These are phyloP conservation scores for Tolypocladium endophyticum DNA, from an alignment of 2,329 filamentous ascomycete genomes.

Conservation along the genomic window DNA sequence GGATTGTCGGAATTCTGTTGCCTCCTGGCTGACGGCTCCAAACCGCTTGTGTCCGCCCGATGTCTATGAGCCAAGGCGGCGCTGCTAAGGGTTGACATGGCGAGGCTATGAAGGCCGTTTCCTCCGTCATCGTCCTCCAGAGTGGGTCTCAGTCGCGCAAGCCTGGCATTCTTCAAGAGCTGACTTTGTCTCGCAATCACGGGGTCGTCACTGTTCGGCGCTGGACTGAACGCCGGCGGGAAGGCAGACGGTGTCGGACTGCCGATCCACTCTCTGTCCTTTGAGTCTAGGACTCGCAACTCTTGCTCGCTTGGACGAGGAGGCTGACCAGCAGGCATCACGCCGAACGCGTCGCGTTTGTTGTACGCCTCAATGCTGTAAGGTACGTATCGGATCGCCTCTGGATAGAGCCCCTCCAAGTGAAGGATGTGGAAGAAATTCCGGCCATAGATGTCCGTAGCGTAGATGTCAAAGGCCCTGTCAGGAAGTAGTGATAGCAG, in stretches of 20 bases:
- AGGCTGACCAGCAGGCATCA: constrained; percentile 9
- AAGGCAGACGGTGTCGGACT: constrained; percentile 2
- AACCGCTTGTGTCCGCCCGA: constrained; percentile 8
- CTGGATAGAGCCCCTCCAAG: constrained; percentile 8
- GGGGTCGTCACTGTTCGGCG: constrained; percentile 1
- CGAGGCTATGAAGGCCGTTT: constrained; percentile 49
- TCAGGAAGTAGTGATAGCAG: constrained; percentile 13
- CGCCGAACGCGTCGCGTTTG: constrained; percentile 39
- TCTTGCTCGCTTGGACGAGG: neutral
- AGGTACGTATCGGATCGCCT: constrained; percentile 21
- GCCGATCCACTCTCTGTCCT: neutral
- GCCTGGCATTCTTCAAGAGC: constrained; percentile 11
- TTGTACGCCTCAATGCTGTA: constrained; percentile 20
- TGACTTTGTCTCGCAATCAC: constrained; percentile 8
- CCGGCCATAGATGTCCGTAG: constrained; percentile 39
- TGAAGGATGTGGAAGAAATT: constrained; percentile 37
- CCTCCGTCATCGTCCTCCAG: constrained; percentile 30
- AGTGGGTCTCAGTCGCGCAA: constrained; percentile 7
- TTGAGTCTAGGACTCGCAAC: constrained; percentile 3
- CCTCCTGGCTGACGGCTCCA: constrained; percentile 4
- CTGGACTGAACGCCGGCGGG: constrained; percentile 1
- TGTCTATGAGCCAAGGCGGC: constrained; percentile 25
- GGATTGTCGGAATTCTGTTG: constrained; percentile 13
- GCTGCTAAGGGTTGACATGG: constrained; percentile 36
- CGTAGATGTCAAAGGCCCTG: constrained; percentile 19